phyloP scores from a whole-genome alignment of 805 yeast species.

The Myxozyma kluyveri region DNA sequence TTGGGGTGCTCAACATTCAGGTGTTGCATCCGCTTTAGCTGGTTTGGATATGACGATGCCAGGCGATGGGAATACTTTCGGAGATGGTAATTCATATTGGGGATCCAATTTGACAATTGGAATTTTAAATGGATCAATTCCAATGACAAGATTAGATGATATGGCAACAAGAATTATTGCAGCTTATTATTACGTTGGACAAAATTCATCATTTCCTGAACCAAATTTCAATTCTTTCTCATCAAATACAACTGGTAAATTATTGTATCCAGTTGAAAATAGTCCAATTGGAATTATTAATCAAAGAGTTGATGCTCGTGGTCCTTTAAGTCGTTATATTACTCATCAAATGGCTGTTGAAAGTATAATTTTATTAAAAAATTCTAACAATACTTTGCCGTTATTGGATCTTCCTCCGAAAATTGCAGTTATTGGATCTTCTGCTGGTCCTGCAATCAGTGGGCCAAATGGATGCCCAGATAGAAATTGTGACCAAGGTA shows the following conservation, averaged over 20 bases:
- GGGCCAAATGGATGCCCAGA: conserved; percentile 54
- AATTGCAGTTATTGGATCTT: conserved; percentile 51
- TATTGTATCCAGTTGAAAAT: conserved; percentile 51
- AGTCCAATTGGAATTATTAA: conserved; percentile 55
- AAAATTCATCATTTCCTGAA: conserved; percentile 41
- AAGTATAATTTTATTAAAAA: conserved; percentile 56
- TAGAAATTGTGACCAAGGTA: conserved; percentile 54
- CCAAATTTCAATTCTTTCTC: conserved; percentile 64
- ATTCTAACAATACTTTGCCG: conserved; percentile 53
- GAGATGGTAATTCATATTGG: conserved; percentile 55
- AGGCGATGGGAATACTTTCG: conserved; percentile 41
- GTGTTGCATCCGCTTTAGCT: conserved; percentile 54
- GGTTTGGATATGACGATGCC: conserved; percentile 71
- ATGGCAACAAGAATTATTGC: conserved; percentile 62
- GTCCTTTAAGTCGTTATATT: conserved; percentile 42
- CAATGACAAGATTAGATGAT: conserved; percentile 54
- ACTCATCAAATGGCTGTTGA: conserved; percentile 57
- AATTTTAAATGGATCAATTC: conserved; percentile 54
- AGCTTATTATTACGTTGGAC: conserved; percentile 50
- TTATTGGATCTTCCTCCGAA: conserved; percentile 38
- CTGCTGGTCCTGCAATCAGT: conserved; percentile 50
- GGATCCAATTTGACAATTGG: conserved; percentile 57
- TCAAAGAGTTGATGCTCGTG: conserved; percentile 54
- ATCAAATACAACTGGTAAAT: conserved; percentile 51
- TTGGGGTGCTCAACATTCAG: conserved; percentile 62